Evolutionary conservation across 371 early-diverging fungal genomes (phyloP), one percentile per base, ranked within the genome.

Genomic region (Rhizopus sp.): DNA sequence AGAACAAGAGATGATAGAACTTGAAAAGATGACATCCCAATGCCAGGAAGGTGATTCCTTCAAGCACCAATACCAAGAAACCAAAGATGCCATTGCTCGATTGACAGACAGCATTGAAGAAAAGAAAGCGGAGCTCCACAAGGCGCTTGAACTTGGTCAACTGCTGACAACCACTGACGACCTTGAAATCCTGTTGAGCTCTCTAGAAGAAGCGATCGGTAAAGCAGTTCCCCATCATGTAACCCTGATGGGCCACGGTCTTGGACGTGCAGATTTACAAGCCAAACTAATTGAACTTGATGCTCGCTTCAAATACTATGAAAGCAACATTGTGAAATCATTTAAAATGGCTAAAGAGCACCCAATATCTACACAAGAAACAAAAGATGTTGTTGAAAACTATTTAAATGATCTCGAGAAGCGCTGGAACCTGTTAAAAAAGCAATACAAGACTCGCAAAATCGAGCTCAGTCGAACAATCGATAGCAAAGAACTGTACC

Each of bases 241-340:
- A 1, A 60, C 53, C 5, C 53, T 63, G 40, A 62, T 66, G 38
- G 63, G 65, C 52, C 23, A 40, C 7, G 32, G 51, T 15, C 54
- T 70, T 17, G 66, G 60, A n/a, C 69, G 73, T 10, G 66, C 79
- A 16, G 85, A 82, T 38, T 57, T 86, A 7, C 77, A 83, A 29
- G 72, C 80, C 0, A 66, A 76, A 46, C 60, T 63, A 37, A 81
- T 82, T 53, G 84, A 84, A 49, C 64, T 83, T 2, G 80, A 80
- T 13, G 76, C 80, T 0, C 68, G 81, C n/a, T 83, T 78, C 73
- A 78, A 77, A 32, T 73, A 81, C 41, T 78, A 76, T 53, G 79
- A 80, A 40, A 75, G 70, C 2, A 68, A 70, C 7, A 74, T 84
- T 37, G 51, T 68, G 30, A 64, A 73, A 46, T 66, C 74, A 39